Evolutionary conservation across 805 yeast species (phyloP).

Genomic region (Barnettozyma botsteinii): DNA sequence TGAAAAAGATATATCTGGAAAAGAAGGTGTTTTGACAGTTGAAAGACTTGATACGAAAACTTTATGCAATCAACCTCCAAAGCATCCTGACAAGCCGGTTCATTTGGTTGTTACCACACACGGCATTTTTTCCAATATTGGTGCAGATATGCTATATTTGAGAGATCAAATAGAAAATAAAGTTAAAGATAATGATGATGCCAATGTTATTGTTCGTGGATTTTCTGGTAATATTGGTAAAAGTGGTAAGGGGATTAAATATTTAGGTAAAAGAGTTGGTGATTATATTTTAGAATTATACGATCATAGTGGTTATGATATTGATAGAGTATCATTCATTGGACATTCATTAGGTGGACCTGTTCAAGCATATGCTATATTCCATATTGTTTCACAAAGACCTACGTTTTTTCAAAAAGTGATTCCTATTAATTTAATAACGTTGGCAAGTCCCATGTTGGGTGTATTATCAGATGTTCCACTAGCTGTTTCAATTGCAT

Average conservation of each 20-base stretch:
- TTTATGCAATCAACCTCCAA: slow-evolving; percentile 71
- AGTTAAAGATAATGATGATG: slow-evolving; percentile 12
- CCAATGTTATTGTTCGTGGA: slow-evolving; percentile 74
- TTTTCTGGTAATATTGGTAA: slow-evolving; percentile 78
- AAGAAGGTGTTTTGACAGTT: slow-evolving; percentile 21
- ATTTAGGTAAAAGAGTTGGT: slow-evolving; percentile 76
- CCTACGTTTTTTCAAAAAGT: slow-evolving; percentile 65
- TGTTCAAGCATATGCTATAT: slow-evolving; percentile 85
- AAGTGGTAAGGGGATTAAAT: slow-evolving; percentile 84
- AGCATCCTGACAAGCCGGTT: slow-evolving; percentile 45
- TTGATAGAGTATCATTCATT: slow-evolving; percentile 70
- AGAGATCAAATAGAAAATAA: slow-evolving; percentile 68
- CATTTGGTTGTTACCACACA: slow-evolving; percentile 87
- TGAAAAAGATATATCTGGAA: not conserved
- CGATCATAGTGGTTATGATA: slow-evolving; percentile 37
- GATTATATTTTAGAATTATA: slow-evolving; percentile 48
- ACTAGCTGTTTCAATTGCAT: slow-evolving; percentile 71
- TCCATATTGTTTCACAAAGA: slow-evolving; percentile 53
- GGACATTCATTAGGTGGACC: slow-evolving; percentile 95
- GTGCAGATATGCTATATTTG: slow-evolving; percentile 84
- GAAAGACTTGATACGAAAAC: slow-evolving; percentile 50
- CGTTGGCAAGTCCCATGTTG: slow-evolving; percentile 82
- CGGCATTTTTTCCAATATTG: slow-evolving; percentile 85
- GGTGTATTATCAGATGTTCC: slow-evolving; percentile 91
- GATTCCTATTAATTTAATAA: slow-evolving; percentile 71